phyloP scores from a whole-genome alignment of 805 yeast species.

The Nakazawaea siamensis region DNA sequence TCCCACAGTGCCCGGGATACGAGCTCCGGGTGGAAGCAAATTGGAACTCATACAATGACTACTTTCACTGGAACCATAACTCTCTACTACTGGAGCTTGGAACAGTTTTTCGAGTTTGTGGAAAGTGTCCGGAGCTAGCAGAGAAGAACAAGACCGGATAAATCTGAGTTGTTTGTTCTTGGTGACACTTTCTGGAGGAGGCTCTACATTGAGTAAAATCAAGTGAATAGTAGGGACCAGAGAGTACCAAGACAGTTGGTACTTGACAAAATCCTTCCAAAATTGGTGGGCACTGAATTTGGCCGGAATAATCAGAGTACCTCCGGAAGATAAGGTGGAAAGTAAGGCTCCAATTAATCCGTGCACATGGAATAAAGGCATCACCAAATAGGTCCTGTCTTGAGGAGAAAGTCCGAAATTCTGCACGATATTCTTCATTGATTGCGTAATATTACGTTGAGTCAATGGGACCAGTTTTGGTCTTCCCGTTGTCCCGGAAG shows the following conservation, averaged over 20 bases:
- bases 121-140: constrained; percentile 61
- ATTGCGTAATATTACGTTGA: constrained; percentile 52
- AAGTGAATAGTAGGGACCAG: constrained; percentile 75
- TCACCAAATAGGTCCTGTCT: constrained; percentile 56
- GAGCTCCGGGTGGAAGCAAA: constrained; percentile 52
- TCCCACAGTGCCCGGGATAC: constrained; percentile 62
- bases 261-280: constrained; percentile 47
- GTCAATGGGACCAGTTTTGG: constrained; percentile 72
- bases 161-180: constrained; percentile 59
- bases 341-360: constrained; percentile 61
- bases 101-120: constrained; percentile 46
- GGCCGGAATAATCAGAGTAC: constrained; percentile 53
- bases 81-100: constrained; percentile 64
- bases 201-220: constrained; percentile 44
- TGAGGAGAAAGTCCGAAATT: constrained; percentile 42
- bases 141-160: constrained; percentile 65
- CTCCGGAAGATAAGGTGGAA: constrained; percentile 53
- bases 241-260: constrained; percentile 60
- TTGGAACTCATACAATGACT: constrained; percentile 77
- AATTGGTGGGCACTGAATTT: constrained; percentile 52
- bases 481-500: constrained; percentile 71
- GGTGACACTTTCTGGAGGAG: constrained; percentile 31
- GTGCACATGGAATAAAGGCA: constrained; percentile 77
- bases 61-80: constrained; percentile 78
- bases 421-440: constrained; percentile 48